Evolutionary conservation across 768 basidiomycete genomes (phyloP), one percentile per base, ranked within the genome.

Genomic region (Suillus occidentalis): DNA sequence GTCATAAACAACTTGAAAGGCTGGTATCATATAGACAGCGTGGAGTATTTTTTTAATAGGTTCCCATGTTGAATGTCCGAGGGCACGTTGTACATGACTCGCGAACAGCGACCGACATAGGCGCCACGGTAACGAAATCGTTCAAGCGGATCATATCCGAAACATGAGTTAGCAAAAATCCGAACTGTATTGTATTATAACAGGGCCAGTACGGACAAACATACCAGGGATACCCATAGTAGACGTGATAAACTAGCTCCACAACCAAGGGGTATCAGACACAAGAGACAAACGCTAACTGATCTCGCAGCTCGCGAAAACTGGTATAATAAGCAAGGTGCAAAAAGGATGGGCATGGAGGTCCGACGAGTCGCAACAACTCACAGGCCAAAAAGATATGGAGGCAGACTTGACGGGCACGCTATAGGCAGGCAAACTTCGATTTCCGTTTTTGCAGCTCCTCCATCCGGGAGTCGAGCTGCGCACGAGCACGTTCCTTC

Each of bases 391-490:
- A 57, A 50, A 45, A 40, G 14, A 52, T 43, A 62, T 49, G 55
- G 37, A 64, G 56, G 40, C 39, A 61, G 7, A 37, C 47, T 43
- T 52, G 40, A 64, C 55, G 61, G 66, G 65, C 64, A 61, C 64
- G 67, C 84, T 82, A 95, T 77, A 95, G 84, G 78, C 93, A 95
- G 61, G 89, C 91, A 77, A 94, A 97, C 80, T 96, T 97, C 67
- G 92, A 94, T 81, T 94, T 95, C 66, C 92, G 89, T 79, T 85
- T 86, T 66, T 84, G 81, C 49, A 94, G 80, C 72, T 95, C 95
- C 63, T 94, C 92, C 89, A 94, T 90, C 68, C 95, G 88, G 20
- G 85, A 84, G 74, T 96, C 94, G 36, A 96, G 86, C 76, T 95
- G 94, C 66, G 89, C 89, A 60, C 93, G 88, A 60, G 88, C 91